Conservation (phyloP, 106 monocot genomes). For the Dendrobium catenatum region DNA sequence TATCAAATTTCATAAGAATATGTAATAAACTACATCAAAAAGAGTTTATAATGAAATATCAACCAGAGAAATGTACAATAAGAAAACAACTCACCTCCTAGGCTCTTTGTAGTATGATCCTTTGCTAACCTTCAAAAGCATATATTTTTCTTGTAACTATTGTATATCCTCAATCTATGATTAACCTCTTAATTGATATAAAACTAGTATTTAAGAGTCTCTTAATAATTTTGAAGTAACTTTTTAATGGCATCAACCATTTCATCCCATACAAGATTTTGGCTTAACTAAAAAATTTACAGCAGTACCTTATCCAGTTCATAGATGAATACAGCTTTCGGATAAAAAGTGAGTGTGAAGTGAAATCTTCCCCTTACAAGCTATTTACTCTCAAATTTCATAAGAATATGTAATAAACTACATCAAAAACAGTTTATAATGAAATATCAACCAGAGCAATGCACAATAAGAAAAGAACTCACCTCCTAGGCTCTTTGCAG, state of each 20-base stretch:
- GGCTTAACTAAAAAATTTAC: no score
- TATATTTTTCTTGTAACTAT: no score
- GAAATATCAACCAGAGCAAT: no score
- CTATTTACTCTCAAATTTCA: not conserved
- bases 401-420: not conserved
- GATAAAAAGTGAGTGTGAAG: not conserved
- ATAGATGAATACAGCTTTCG: not conserved
- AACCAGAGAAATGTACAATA: no score
- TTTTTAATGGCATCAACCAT: no score
- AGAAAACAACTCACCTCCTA: slow-evolving; percentile 54
- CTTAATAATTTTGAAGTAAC: no score
- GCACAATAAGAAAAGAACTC: not conserved
- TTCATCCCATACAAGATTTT: no score
- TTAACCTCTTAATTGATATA: no score
- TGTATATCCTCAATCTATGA: no score
- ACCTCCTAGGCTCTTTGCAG: slow-evolving; percentile 91
- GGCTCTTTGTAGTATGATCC: slow-evolving; percentile 62
- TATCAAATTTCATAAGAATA: not conserved
- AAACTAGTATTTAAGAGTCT: no score
- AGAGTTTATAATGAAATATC: not conserved
- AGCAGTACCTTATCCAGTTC: no score
- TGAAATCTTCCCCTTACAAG: not conserved
- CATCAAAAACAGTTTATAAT: not conserved
- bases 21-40: not conserved
- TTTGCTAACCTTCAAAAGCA: no score